phyloP scores from a whole-genome alignment of 768 basidiomycete genomes.

The Coprinopsis cinerea region DNA sequence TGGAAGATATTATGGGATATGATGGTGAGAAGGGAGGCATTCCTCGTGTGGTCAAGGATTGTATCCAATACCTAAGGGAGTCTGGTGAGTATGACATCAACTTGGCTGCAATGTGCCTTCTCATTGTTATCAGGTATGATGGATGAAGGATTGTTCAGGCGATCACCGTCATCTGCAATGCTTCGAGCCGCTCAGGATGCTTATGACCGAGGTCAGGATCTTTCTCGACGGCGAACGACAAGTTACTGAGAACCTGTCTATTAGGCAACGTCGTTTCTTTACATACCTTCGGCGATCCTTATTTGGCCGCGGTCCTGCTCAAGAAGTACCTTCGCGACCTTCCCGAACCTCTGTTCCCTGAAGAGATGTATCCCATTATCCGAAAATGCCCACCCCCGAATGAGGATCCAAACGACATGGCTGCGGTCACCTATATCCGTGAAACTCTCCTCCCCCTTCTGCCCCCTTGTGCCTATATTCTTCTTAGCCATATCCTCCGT shows the following conservation, averaged over 20 bases:
- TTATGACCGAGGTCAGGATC: conserved; percentile 67
- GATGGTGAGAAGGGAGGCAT: conserved; percentile 78
- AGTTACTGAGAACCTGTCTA: conserved; percentile 7
- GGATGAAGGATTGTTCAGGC: conserved; percentile 76
- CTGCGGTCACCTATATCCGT: conserved; percentile 58
- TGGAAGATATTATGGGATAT: conserved; percentile 80
- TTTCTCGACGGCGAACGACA: neutral
- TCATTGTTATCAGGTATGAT: conserved; percentile 43
- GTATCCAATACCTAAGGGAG: conserved; percentile 63
- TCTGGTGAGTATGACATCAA: too few species aligned
- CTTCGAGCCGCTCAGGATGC: conserved; percentile 75
- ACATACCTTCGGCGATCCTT: conserved; percentile 67
- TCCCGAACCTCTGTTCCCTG: conserved; percentile 73
- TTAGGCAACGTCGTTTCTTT: conserved; percentile 75
- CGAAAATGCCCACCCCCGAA: conserved; percentile 60
- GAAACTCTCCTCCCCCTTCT: conserved; percentile 63
- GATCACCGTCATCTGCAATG: conserved; percentile 68
- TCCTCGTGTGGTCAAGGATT: conserved; percentile 76
- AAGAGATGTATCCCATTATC: conserved; percentile 58
- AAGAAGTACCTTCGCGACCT: conserved; percentile 84
- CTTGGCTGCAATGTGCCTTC: neutral
- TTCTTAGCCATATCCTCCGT: conserved; percentile 68
- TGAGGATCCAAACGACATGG: conserved; percentile 48
- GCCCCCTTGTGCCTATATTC: conserved; percentile 65
- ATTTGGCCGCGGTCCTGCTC: conserved; percentile 77